A percentile compares a stretch with the other conserved stretches of the same genome.
Evolutionary conservation across 257 asterid genomes (phyloP).

Genomic region (Lantana camara): DNA sequence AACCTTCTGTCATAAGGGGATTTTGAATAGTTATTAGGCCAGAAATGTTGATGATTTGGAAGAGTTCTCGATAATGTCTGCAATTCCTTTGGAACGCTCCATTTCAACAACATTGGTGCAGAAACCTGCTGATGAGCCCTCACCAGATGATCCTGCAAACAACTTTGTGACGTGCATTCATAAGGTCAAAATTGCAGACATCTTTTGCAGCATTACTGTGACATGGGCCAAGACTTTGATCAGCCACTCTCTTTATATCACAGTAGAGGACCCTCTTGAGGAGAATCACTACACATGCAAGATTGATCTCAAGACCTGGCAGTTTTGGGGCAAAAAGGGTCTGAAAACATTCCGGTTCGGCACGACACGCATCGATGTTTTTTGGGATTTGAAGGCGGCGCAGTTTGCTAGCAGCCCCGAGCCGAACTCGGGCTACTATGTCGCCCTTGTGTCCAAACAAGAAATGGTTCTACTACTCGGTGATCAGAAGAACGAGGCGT

Average conservation of each 20-base stretch:
- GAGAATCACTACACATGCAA: constrained; percentile 69
- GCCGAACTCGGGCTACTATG: constrained; percentile 70
- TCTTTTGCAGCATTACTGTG: constrained; percentile 41
- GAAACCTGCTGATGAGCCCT: constrained; percentile 30
- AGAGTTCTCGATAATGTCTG: constrained; percentile 26
- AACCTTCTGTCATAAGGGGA: too few relatives aligned
- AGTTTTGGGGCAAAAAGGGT: constrained; percentile 91
- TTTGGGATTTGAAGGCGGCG: constrained; percentile 77
- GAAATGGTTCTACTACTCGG: constrained; percentile 67
- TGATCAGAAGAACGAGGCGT: constrained; percentile 70
- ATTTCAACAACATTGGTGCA: constrained; percentile 24
- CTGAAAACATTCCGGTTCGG: constrained; percentile 61
- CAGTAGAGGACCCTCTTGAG: constrained; percentile 48
- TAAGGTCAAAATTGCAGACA: constrained; percentile 43
- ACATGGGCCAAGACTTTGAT: constrained; percentile 75
- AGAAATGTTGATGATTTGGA: constrained; percentile 34
- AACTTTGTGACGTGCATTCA: constrained; percentile 70
- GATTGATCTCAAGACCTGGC: constrained; percentile 90
- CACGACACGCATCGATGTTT: constrained; percentile 62
- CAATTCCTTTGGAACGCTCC: constrained; percentile 33
- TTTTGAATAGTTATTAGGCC: constrained; percentile 6
- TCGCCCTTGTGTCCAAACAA: constrained; percentile 60
- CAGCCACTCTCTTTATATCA: constrained; percentile 62
- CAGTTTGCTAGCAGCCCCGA: constrained; percentile 62
- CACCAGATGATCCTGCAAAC: constrained; percentile 38